Evolutionary conservation across 768 basidiomycete genomes (phyloP).

Genomic region (Neoboletus brunneissimus): DNA sequence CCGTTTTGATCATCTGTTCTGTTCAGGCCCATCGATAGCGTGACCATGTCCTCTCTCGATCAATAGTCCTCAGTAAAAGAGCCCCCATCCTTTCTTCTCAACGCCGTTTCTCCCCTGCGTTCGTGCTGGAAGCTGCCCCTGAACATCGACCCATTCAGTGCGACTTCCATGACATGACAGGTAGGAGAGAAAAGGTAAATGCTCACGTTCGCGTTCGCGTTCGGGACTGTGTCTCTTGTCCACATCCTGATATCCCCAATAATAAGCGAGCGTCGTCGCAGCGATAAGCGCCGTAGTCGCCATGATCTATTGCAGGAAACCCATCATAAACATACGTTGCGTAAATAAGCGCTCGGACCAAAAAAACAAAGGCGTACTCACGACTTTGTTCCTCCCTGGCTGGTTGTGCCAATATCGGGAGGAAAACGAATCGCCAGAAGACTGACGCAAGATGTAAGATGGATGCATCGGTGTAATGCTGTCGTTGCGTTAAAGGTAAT

Average conservation of each 20-base stretch:
- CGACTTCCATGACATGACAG: not conserved
- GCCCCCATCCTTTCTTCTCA: slow-evolving; percentile 5
- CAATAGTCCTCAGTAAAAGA: not conserved
- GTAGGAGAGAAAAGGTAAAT: no score
- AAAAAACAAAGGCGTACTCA: slow-evolving; percentile 6
- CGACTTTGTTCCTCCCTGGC: slow-evolving; percentile 32
- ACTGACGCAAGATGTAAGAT: slow-evolving; percentile 22
- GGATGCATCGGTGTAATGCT: slow-evolving; percentile 18
- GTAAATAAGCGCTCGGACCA: not conserved
- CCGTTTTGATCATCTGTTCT: not conserved
- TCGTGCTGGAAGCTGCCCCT: slow-evolving; percentile 13
- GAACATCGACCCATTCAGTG: not conserved
- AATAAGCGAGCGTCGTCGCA: slow-evolving; percentile 33
- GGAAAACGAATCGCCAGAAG: slow-evolving; percentile 26
- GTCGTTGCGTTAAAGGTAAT: not conserved
- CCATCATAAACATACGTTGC: not conserved
- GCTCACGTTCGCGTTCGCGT: slow-evolving; percentile 21
- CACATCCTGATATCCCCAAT: slow-evolving; percentile 36
- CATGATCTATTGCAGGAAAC: slow-evolving; percentile 25
- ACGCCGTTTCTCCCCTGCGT: slow-evolving; percentile 24
- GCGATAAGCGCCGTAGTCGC: slow-evolving; percentile 28
- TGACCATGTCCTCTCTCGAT: not conserved
- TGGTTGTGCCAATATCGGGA: slow-evolving; percentile 35
- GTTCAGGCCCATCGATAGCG: not conserved
- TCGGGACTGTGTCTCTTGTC: slow-evolving; percentile 30